These are phyloP conservation scores for Hemileccinum rubropunctum DNA, from an alignment of 768 basidiomycete species.

Conservation along the genomic window DNA sequence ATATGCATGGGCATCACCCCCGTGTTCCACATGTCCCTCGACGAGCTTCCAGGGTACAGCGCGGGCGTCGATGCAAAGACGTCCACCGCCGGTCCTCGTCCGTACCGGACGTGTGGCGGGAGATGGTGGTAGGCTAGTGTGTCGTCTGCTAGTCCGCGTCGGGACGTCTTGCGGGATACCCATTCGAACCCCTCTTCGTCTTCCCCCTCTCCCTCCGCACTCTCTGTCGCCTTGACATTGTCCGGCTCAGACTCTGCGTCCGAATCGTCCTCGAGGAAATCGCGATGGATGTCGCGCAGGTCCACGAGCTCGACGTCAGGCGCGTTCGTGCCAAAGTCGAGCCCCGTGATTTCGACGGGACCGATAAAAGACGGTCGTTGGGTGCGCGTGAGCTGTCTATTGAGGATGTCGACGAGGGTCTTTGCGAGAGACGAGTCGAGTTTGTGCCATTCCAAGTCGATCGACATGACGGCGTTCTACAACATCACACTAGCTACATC, in stretches of 20 bases:
- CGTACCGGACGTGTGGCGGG: conserved; percentile 72
- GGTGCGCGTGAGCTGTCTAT: conserved; percentile 68
- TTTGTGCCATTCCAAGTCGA: conserved; percentile 92
- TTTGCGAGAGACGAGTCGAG: conserved; percentile 72
- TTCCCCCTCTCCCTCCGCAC: conserved; percentile 53
- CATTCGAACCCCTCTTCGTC: conserved; percentile 83
- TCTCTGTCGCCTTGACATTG: conserved; percentile 47
- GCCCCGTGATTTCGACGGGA: conserved; percentile 78
- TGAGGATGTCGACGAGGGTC: conserved; percentile 70
- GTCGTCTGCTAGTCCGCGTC: conserved; percentile 48
- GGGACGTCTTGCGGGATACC: conserved; percentile 66
- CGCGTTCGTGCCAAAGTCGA: conserved; percentile 80
- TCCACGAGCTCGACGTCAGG: conserved; percentile 92
- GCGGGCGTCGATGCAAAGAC: conserved; percentile 56
- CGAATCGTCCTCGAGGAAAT: conserved; percentile 80
- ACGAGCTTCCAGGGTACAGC: conserved; percentile 34
- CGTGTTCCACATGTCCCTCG: conserved; percentile 44
- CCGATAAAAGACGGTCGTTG: conserved; percentile 93
- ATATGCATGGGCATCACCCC: conserved; percentile 15
- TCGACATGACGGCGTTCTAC: conserved; percentile 58
- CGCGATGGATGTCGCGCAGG: conserved; percentile 89
- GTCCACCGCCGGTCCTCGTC: conserved; percentile 53
- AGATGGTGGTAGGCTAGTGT: conserved; percentile 65
- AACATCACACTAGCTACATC: too few species aligned
- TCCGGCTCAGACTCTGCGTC: conserved; percentile 34